Percentiles rank a stretch among this genome's conserved stretches.
Conservation (phyloP, 257 asterid species). For the Petunia axillaris region DNA sequence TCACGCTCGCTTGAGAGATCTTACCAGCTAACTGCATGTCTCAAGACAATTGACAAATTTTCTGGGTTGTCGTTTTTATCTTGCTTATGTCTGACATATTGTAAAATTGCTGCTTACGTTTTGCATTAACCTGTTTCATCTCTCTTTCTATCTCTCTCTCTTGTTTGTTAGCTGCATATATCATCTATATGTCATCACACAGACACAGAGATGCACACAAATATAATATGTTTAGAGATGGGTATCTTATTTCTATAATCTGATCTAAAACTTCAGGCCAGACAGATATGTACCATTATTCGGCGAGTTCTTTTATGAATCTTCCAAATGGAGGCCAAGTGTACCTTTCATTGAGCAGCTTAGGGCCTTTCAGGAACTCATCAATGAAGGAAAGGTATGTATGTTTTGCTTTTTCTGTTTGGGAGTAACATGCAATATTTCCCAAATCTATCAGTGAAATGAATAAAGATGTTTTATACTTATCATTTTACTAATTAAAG, state of each 20-base stretch:
- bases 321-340: constrained; percentile 84
- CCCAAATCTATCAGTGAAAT: constrained; percentile 8
- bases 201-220: not conserved
- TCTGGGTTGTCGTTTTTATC: not conserved
- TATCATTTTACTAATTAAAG: constrained; percentile 18
- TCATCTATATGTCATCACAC: not conserved
- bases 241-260: not conserved
- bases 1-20: not conserved
- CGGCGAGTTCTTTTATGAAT: constrained; percentile 71
- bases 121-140: not conserved
- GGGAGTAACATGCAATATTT: not conserved
- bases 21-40: not conserved
- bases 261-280: constrained; percentile 63
- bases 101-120: not conserved
- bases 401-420: not conserved
- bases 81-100: not conserved
- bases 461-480: not conserved
- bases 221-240: not conserved
- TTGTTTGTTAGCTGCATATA: not conserved
- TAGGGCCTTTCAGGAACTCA: constrained; percentile 77
- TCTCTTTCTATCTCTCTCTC: not conserved
- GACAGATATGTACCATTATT: constrained; percentile 83
- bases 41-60: not conserved
- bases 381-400: constrained; percentile 84
- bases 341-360: constrained; percentile 80